These are phyloP conservation scores for Wickerhamomyces chaumierensis DNA, from an alignment of 805 yeast genomes.

Conservation along the genomic window DNA sequence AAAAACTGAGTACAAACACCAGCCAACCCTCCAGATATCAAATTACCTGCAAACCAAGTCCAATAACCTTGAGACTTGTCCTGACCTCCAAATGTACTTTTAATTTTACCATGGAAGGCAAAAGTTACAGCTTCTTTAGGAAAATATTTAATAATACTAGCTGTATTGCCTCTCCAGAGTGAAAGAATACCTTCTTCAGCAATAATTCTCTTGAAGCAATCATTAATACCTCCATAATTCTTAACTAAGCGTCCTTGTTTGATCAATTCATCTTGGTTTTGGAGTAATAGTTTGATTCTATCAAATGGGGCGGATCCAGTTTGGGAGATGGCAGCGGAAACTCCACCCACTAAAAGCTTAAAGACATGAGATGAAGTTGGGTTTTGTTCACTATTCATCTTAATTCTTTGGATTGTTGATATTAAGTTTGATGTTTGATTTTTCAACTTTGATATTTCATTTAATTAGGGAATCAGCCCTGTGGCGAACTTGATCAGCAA, in stretches of 20 bases:
- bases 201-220: conserved; percentile 91
- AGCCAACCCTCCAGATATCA: conserved; percentile 98
- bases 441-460: no score
- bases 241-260: conserved; percentile 90
- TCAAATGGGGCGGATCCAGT: conserved; percentile 97
- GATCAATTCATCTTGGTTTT: conserved; percentile 97
- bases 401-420: no score
- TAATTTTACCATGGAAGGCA: conserved; percentile 96
- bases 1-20: conserved; percentile 92
- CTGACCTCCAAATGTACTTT: conserved; percentile 92
- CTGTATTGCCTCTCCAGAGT: conserved; percentile 99
- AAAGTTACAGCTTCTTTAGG: conserved; percentile 98
- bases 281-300: conserved; percentile 92
- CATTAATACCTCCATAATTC: conserved; percentile 82
- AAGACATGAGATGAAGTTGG: conserved; percentile 53
- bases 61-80: conserved; percentile 80
- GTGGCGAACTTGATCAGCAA: no score
- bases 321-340: conserved; percentile 96
- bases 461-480: no score
- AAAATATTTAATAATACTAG: conserved; percentile 97
- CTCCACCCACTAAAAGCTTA: conserved; percentile 99
- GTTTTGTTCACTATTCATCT: conserved; percentile 23
- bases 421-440: no score
- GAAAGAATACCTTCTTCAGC: conserved; percentile 85
- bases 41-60: conserved; percentile 94